Evolutionary conservation across 805 yeast genomes (phyloP), one percentile per base, ranked within the genome.

Genomic region (Nakazawaea ernobii): DNA sequence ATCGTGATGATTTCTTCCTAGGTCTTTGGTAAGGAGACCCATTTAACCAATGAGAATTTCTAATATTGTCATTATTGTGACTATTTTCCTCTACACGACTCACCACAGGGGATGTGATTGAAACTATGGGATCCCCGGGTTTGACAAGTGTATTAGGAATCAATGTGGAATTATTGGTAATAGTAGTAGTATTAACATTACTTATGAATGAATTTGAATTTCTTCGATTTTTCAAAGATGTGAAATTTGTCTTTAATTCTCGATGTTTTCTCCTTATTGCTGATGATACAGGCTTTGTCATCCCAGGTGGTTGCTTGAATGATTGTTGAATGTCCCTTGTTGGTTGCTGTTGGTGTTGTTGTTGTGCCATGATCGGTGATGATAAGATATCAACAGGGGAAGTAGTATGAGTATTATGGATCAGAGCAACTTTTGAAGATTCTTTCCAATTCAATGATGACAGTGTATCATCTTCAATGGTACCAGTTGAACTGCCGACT

Each of bases 241-340:
- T 15, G 10, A 8, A 13, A 33, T n/a, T n/a, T 39, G 45, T 8
- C 37, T 35, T 46, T 32, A 40, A 30, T 2, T 40, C 44, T 20
- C 45, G 33, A 8, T 41, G 44, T 20, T 46, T 46, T 8, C 41
- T 35, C 17, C 49, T 32, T 26, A 46, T 40, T 6, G 49, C 49
- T 3, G 49, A 46, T 9, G 49, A 46, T 2, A 30, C 14, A 10
- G 30, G 13, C 6, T 10, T 32, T 37, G 28, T 37, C 17, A 33
- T 15, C 26, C 1, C 9, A 11, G 41, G 42, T 13, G 41, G 24
- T 20, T 20, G 24, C 5, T 20, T 20, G 5, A 3, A 20, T 3
- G 24, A 20, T 20, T 20, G 24, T 20, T 20, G 24, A 20, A 20
- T 20, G 24, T 20, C 28, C 30, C 2, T 10, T 27, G 13, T 15